Evolutionary conservation across 768 basidiomycete genomes (phyloP), one percentile per base, ranked within the genome.

Genomic region (Amanita polypyramis): DNA sequence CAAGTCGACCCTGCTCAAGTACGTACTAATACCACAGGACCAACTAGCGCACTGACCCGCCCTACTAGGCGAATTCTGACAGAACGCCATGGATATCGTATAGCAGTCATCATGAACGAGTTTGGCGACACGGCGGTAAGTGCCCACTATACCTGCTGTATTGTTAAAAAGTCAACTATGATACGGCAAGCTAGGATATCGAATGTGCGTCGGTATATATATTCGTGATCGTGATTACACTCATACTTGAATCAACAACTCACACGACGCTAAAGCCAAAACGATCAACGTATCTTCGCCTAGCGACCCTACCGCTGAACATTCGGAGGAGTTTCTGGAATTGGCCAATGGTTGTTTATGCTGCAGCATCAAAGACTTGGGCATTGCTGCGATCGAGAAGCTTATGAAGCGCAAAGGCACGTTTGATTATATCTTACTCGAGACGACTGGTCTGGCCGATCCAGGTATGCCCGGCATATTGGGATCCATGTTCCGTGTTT

Each of bases 91-190:
- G 94, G 95, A 2, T 92, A 93, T 60, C 79, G 87, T 32, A 96
- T 99, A 48, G 95, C 95, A 4, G 95, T 99, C 17, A 96, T 95
- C 53, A 93, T 96, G 90, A 96, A 95, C 59, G 92, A 94, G 64
- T 98, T 98, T 60, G 95, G 92, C 7, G 93, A 96, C 60, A 93
- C 93, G 15, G 89, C 90, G 56, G 87, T 89, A 57, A 59, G 80
- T 69, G n/a, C 47, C 19, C 40, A 27, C 4, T 40, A 30, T n/a
- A 7, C 11, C 34, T 4, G n/a, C 42, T 37, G 45, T 12, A 41
- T 44, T n/a, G n/a, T n/a, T n/a, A n/a, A n/a, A n/a, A 36, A 5
- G 27, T 17, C 30, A 35, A 35, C 27, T 10, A 25, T n/a, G 15
- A 17, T 38, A 59, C 55, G 32, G 54, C 43, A 55, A 60, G 38